Percentiles rank a stretch among this genome's conserved stretches.
phyloP scores from a whole-genome alignment of 2,329 filamentous ascomycete genomes.

The Monilinia aucupariae region DNA sequence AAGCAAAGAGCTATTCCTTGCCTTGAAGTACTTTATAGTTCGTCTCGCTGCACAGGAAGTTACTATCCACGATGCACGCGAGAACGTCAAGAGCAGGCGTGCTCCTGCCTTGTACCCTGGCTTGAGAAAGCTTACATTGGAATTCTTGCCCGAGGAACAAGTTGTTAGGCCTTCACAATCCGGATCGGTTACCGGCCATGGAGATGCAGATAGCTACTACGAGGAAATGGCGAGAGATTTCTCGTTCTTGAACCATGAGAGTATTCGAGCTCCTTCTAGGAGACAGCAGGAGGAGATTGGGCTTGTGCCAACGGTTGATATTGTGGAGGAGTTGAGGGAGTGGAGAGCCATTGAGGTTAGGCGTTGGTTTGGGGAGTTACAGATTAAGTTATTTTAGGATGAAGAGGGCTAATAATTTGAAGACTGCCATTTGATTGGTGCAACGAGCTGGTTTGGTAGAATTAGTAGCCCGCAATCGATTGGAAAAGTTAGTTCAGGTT shows the following conservation, averaged over 20 bases:
- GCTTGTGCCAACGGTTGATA: conserved; percentile 11
- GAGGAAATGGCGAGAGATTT: conserved; percentile 25
- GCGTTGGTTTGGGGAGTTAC: conserved; percentile 24
- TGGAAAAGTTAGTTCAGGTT: background rate
- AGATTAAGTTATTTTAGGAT: conserved; percentile 9
- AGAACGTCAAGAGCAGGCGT: conserved; percentile 17
- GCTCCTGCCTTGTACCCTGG: conserved; percentile 44
- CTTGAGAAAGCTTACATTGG: conserved; percentile 49
- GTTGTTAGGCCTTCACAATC: background rate
- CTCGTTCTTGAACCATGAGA: conserved; percentile 28
- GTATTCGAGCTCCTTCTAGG: background rate
- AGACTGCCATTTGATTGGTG: background rate
- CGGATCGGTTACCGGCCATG: conserved; percentile 26
- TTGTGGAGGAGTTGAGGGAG: conserved; percentile 23
- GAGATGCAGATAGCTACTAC: conserved; percentile 28
- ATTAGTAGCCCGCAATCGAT: background rate
- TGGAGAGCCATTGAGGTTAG: conserved; percentile 17
- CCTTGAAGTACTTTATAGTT: conserved; percentile 45
- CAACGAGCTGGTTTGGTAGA: background rate
- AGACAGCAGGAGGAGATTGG: background rate
- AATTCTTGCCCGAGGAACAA: conserved; percentile 39
- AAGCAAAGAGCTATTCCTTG: conserved; percentile 44
- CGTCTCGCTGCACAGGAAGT: conserved; percentile 46
- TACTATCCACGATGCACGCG: conserved; percentile 35
- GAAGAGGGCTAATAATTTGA: background rate